A percentile compares a stretch with the other conserved stretches of the same genome.
These are phyloP conservation scores for Globisporangium orthogonon DNA, from an alignment of 352 stramenopile genomes.

Conservation along the genomic window DNA sequence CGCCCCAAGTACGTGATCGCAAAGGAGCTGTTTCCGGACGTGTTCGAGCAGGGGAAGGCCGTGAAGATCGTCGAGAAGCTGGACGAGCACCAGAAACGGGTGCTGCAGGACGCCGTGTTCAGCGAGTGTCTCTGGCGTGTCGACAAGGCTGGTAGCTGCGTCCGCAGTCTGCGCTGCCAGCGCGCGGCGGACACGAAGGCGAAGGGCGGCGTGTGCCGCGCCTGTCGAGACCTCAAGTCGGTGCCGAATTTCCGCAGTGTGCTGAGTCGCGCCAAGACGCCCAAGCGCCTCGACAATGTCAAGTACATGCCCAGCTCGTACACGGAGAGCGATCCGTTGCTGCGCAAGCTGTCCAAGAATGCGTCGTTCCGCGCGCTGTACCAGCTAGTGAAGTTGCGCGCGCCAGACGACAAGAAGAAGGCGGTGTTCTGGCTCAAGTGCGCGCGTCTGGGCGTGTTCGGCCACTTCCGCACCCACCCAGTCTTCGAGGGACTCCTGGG, in stretches of 20 bases:
- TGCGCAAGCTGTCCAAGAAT: constrained; percentile 79
- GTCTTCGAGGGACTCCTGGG: constrained; percentile 75
- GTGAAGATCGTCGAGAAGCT: constrained; percentile 65
- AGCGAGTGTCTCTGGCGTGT: constrained; percentile 78
- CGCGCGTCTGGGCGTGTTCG: constrained; percentile 67
- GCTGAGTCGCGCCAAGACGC: constrained; percentile 57
- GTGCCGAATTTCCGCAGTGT: constrained; percentile 75
- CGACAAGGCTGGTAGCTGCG: constrained; percentile 63
- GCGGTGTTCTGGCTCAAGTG: constrained; percentile 66
- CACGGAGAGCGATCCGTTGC: constrained; percentile 71
- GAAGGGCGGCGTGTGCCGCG: constrained; percentile 45
- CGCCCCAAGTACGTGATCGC: constrained; percentile 77
- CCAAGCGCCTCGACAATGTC: constrained; percentile 74
- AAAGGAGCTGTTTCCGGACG: constrained; percentile 60
- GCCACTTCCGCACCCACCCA: constrained; percentile 55
- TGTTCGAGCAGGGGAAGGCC: constrained; percentile 47
- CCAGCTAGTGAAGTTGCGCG: constrained; percentile 41
- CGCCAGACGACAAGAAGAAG: constrained; percentile 25
- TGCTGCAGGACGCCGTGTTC: constrained; percentile 69
- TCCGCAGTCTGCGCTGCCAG: constrained; percentile 66
- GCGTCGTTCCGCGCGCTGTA: constrained; percentile 59
- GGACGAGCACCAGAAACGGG: constrained; percentile 33
- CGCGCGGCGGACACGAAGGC: constrained; percentile 28
- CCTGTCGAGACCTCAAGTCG: constrained; percentile 55
- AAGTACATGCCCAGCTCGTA: constrained; percentile 73